Evolutionary conservation across 78 protist genomes (phyloP), one percentile per base, ranked within the genome.

Genomic region (Cavenderia fasciculata): DNA sequence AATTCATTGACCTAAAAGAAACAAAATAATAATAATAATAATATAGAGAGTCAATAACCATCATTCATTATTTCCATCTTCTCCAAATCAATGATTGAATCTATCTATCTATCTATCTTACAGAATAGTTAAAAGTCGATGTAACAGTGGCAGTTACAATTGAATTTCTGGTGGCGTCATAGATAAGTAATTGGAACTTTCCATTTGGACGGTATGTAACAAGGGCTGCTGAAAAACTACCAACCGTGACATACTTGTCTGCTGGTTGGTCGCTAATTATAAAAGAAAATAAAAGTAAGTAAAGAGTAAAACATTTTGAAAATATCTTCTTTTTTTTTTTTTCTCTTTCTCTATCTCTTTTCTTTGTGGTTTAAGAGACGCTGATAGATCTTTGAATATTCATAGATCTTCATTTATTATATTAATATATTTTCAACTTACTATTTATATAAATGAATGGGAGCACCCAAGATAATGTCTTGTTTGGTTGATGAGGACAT

Each of bases 371-470:
- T 21, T 14, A 46, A 46, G 12, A 46, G 12, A 46, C 23, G 52
- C 12, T 12, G 52, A 46, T 14, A 14, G 52, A 46, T 12, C 23
- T 46, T 46, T 46, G 8, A 46, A 8, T 46, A 14, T 46, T 46
- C 8, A 8, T 46, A 14, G 52, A 46, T 14, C 11, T 59, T 59
- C 3, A 12, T 6, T 33, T 6, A 29, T 4, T 19, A 59, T 27
- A 4, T n/a, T n/a, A n/a, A n/a, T n/a, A n/a, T n/a, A n/a, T n/a
- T n/a, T 25, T 56, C 62, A 34, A 40, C 77, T 82, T 43, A 82
- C 90, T 43, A 82, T 82, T 82, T 82, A 57, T 33, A 82, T 56
- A 82, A 57, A 56, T 82, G 90, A 52, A 82, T 57, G 49, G 90
- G 79, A 29, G 27, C 51, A 34, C 72, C 72, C 18, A 63, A 5